Base-by-base conservation (phyloP, 2,329 filamentous ascomycete genomes). In the Venturia effusa region DNA sequence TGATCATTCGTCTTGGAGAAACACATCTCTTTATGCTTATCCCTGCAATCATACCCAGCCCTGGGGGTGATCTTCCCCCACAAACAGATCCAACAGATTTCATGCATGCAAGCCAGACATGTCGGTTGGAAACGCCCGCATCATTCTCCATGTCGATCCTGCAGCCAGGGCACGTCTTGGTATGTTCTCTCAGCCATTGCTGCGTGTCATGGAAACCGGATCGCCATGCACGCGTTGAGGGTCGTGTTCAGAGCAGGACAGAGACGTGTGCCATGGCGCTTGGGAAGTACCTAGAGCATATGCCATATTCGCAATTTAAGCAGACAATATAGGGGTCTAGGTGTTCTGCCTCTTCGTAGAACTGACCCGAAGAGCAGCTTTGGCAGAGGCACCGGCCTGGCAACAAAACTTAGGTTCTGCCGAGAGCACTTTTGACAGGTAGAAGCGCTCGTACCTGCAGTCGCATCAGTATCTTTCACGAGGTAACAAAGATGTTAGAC, bases 201-300 rank as follows among this genome's bases (percentile, higher is more conserved):
- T n/a, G n/a, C n/a, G n/a, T n/a, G n/a, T n/a, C n/a, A n/a, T n/a
- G n/a, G n/a, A n/a, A n/a, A n/a, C n/a, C n/a, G n/a, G n/a, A n/a
- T 45, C 60, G 4, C 60, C 60, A 22, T 62, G 60, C 7, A 6
- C 34, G 27, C 30, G 39, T 41, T 55, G 30, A 4, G 24, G 17
- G 24, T 62, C 60, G 40, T 22, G 51, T n/a, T 62, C 6, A 19
- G 60, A 13, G 60, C 60, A 62, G 22, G 6, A 51, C 4, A 45
- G 60, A 22, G 10, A 15, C 3, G 51, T 62, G 60, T 39, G n/a
- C 60, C 13, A 17, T 37, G 60, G 19, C 10, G 40, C 30, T 55
- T 34, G 40, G 55, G 37, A 4, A 17, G 10, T 37, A 62, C n/a
- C n/a, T n/a, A n/a, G n/a, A 62, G 60, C 60, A 55, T 39, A 62